Conservation (phyloP, 2,329 filamentous ascomycete genomes). For the Aureobasidium leucospermi region DNA sequence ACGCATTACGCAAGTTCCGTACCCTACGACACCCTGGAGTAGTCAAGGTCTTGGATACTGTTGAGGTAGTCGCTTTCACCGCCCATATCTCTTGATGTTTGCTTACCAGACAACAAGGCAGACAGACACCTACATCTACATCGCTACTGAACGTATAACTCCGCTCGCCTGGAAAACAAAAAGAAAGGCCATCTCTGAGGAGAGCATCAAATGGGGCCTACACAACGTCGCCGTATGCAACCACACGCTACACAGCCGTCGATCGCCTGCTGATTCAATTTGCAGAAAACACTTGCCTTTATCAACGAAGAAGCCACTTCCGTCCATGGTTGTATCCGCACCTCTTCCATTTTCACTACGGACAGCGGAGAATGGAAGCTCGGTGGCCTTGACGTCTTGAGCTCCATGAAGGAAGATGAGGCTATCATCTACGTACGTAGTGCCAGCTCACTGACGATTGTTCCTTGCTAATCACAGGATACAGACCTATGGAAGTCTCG, state of each 20-base stretch:
- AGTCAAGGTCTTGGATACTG: slow-evolving; percentile 86
- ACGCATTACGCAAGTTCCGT: slow-evolving; percentile 86
- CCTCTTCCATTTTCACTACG: slow-evolving; percentile 82
- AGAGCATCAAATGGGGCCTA: slow-evolving; percentile 95
- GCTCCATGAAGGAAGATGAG: slow-evolving; percentile 93
- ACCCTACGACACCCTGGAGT: slow-evolving; percentile 92
- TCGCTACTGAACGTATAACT: slow-evolving; percentile 83
- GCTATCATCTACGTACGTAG: slow-evolving; percentile 70
- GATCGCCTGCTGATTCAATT: not conserved
- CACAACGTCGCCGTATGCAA: slow-evolving; percentile 67
- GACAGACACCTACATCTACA: slow-evolving; percentile 93
- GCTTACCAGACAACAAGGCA: slow-evolving; percentile 38
- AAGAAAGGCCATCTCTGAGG: slow-evolving; percentile 76
- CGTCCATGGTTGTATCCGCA: slow-evolving; percentile 79
- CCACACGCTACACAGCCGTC: not conserved
- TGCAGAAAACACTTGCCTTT: slow-evolving; percentile 82
- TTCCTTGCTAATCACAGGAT: slow-evolving; percentile 15
- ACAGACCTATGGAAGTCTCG: slow-evolving; percentile 75
- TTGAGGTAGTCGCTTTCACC: slow-evolving; percentile 58
- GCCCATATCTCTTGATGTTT: slow-evolving; percentile 5
- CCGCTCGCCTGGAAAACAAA: slow-evolving; percentile 87
- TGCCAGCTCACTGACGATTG: not conserved
- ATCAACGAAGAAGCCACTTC: slow-evolving; percentile 90
- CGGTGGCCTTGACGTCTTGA: slow-evolving; percentile 86
- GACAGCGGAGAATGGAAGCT: slow-evolving; percentile 98